Conservation (phyloP, 1,284 basidiomycete genomes). For the Rhodofomes roseus region DNA sequence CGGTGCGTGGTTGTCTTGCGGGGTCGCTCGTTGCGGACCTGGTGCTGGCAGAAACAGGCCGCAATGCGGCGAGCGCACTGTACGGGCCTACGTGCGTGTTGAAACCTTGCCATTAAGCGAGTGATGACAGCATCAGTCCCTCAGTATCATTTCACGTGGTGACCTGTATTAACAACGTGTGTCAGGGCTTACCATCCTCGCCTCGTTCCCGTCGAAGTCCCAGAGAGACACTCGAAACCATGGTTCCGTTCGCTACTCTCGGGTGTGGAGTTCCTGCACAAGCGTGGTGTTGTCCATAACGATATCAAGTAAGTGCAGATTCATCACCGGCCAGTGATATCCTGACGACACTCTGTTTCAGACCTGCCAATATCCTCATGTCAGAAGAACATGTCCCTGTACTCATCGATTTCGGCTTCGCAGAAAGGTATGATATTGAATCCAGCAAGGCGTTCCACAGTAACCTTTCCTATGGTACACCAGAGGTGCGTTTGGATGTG, state of each 20-base stretch:
- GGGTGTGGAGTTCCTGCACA: constrained; percentile 85
- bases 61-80: no score
- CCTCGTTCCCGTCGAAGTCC: constrained; percentile 80
- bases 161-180: constrained; percentile 7
- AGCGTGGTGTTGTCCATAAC: constrained; percentile 86
- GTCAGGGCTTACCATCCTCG: constrained; percentile 71
- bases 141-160: no score
- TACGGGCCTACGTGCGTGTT: no score
- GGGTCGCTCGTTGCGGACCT: no score
- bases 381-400: constrained; percentile 73
- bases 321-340: neutral
- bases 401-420: constrained; percentile 91
- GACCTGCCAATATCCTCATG: constrained; percentile 86
- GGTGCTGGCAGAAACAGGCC: no score
- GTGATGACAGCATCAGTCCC: no score
- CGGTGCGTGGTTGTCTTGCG: no score
- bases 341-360: constrained; percentile 24
- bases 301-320: constrained; percentile 78
- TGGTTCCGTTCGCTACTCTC: constrained; percentile 88
- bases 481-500: constrained; percentile 54
- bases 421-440: constrained; percentile 69
- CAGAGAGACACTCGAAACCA: constrained; percentile 68
- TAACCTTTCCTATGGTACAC: constrained; percentile 84
- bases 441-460: constrained; percentile 73
- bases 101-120: no score